A percentile compares a stretch with the other conserved stretches of the same genome.
Evolutionary conservation across 148 eudicot genomes (phyloP).

Genomic region (Spergularia marina): DNA sequence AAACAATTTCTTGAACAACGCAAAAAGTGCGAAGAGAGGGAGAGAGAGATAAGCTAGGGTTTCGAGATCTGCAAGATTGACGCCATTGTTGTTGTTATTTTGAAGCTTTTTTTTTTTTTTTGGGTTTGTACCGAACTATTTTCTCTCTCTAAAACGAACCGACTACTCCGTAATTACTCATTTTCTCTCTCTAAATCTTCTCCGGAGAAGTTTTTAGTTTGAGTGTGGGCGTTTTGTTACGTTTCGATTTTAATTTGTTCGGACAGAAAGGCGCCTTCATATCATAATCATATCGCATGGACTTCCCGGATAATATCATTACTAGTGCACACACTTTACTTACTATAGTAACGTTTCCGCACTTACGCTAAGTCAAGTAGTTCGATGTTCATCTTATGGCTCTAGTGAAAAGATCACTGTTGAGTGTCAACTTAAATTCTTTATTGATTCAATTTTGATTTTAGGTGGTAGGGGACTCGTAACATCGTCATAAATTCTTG

Average conservation of each 20-base stretch:
- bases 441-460: too few relatives aligned
- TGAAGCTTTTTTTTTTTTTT: too few relatives aligned
- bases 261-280: background rate
- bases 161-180: background rate
- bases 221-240: slow-evolving; percentile 6
- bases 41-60: slow-evolving; percentile 36
- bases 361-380: too few relatives aligned
- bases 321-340: too few relatives aligned
- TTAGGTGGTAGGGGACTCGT: too few relatives aligned
- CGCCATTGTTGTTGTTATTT: slow-evolving; percentile 28
- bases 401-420: too few relatives aligned
- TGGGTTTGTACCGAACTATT: slow-evolving; percentile 4
- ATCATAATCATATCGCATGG: too few relatives aligned
- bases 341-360: too few relatives aligned
- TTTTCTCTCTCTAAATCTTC: slow-evolving; percentile 29
- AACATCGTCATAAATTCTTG: too few relatives aligned
- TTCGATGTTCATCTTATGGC: too few relatives aligned
- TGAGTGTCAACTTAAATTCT: too few relatives aligned
- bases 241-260: slow-evolving; percentile 1
- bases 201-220: slow-evolving; percentile 11
- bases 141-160: slow-evolving; percentile 13
- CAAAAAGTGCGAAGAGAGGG: background rate
- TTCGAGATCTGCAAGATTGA: slow-evolving; percentile 48
- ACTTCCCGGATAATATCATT: too few relatives aligned
- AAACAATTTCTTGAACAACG: slow-evolving; percentile 12